Evolutionary conservation across 371 early-diverging fungal genomes (phyloP).

Genomic region (Thermomucor indicae-seudaticae): DNA sequence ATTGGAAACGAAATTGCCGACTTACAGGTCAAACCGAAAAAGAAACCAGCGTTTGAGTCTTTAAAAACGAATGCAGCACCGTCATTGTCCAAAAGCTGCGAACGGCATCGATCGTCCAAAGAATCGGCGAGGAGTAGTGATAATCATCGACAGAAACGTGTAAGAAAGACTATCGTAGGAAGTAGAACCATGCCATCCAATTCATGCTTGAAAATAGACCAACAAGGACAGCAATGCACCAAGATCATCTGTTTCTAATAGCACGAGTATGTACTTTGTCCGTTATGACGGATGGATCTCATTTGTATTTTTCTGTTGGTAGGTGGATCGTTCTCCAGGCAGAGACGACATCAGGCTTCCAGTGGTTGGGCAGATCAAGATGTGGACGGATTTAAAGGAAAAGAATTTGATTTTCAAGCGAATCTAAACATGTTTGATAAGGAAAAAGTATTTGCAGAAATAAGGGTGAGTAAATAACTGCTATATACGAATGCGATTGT

Average conservation of each 20-base stretch:
- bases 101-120: not conserved
- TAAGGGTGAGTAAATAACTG: slow-evolving; percentile 43
- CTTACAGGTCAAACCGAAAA: slow-evolving; percentile 35
- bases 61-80: not conserved
- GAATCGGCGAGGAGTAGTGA: not conserved
- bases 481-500: too few species aligned
- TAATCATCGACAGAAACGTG: not conserved
- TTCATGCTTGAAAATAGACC: too few species aligned
- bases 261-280: not conserved
- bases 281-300: not conserved
- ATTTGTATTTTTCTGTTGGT: not conserved
- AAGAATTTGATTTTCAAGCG: slow-evolving; percentile 83
- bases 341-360: not conserved
- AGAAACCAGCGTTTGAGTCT: not conserved
- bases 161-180: not conserved
- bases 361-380: slow-evolving; percentile 59
- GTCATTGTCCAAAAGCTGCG: not conserved
- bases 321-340: slow-evolving; percentile 13
- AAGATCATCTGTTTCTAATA: slow-evolving; percentile 1
- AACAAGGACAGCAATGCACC: too few species aligned
- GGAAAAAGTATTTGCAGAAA: slow-evolving; percentile 75
- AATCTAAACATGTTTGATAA: slow-evolving; percentile 79
- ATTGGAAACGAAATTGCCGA: slow-evolving; percentile 47
- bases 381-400: slow-evolving; percentile 50
- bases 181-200: not conserved